Evolutionary conservation across 257 asterid genomes (phyloP).

Genomic region (Anisodus acutangulus): DNA sequence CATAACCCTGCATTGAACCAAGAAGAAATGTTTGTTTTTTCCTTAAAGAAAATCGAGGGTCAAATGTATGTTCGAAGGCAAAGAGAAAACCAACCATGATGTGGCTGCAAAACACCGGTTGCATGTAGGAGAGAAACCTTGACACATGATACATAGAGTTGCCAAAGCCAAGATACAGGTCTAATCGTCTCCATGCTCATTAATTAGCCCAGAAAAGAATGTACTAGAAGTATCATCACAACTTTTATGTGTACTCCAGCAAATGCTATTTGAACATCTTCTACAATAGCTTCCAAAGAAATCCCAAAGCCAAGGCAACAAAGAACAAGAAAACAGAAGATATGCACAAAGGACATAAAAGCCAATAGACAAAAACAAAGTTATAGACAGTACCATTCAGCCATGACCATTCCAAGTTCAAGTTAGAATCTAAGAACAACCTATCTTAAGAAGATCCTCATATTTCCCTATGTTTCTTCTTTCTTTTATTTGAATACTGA

Average conservation of each 20-base stretch:
- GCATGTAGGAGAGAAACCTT: constrained; percentile 32
- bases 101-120: constrained; percentile 49
- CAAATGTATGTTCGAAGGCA: constrained; percentile 42
- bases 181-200: background rate
- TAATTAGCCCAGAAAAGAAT: background rate
- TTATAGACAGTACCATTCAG: background rate
- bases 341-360: background rate
- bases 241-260: background rate
- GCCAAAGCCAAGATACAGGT: background rate
- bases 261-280: background rate
- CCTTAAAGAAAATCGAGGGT: constrained; percentile 36
- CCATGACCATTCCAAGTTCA: background rate
- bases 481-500: constrained; percentile 4
- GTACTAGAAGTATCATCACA: background rate
- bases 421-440: background rate
- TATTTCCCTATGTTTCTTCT: constrained; percentile 17
- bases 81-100: constrained; percentile 32
- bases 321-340: background rate
- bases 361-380: background rate
- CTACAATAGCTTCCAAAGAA: background rate
- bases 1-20: background rate
- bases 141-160: background rate
- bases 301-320: background rate
- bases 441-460: constrained; percentile 35
- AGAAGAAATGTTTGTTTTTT: background rate